Evolutionary conservation across 2,329 filamentous ascomycete species (phyloP), one percentile per base, ranked within the genome.

Genomic region (Alternaria triticina): DNA sequence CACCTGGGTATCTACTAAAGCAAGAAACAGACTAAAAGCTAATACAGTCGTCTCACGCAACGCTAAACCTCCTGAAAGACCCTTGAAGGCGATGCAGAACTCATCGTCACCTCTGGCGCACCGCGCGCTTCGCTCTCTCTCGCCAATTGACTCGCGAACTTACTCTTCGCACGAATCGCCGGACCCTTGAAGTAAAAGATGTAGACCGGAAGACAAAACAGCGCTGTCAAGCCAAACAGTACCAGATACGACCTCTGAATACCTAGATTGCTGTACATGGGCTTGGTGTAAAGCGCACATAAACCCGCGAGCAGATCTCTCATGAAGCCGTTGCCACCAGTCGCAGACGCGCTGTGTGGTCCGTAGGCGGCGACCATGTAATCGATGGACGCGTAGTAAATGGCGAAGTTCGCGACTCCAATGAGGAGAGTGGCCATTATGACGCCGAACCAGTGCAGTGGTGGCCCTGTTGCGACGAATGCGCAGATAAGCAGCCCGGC

Each of bases 281-380:
- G 65, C 1, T 69, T 66, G 5, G 72, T 74, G 54, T 75, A 76
- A 33, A 92, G 84, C 0, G 90, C 91, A 8, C 91, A 86, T 5
- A 92, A 83, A 75, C 91, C 91, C 3, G 91, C 91, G 0, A 93
- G 81, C 74, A 93, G 88, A 73, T 93, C 91, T 67, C 91, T 85
- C 3, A 89, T 85, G 82, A 90, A 93, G 1, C 90, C 91, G 64
- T 93, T 93, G n/a, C 91, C 90, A 46, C 90, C 91, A 0, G 91
- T 93, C 0, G 91, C 91, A 0, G 90, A 92, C 1, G 91, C 90
- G 5, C 90, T 88, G 76, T 91, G 93, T 40, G 68, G 69, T 0
- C 87, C 87, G 69, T 92, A 91, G 0, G 89, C 88, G 49, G 87
- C 88, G n/a, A 92, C 86, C 88, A 92, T 92, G 80, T 93, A 93